Percentiles rank a stretch among this genome's conserved stretches.
Conservation (phyloP, 768 basidiomycete species). For the Tricholoma matsutake region DNA sequence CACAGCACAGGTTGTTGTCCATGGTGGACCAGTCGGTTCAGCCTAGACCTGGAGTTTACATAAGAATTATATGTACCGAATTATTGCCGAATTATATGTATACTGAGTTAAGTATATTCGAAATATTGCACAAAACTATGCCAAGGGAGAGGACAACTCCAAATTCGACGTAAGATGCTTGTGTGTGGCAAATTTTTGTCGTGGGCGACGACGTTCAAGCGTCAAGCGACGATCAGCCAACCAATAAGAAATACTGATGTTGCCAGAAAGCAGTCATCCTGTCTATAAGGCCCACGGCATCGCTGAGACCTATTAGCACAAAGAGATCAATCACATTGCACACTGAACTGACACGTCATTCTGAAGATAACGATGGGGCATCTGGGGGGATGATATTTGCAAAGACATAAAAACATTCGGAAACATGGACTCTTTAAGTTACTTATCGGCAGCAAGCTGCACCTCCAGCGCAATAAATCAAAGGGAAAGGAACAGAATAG, state of each 20-base stretch:
- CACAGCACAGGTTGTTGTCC: too few species aligned
- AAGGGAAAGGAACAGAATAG: not conserved
- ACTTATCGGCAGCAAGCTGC: not conserved
- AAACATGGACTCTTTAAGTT: not conserved
- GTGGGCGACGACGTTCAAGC: not conserved
- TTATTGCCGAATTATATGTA: too few species aligned
- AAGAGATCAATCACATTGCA: not conserved
- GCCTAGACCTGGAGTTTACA: too few species aligned
- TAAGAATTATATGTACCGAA: too few species aligned
- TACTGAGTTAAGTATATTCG: too few species aligned
- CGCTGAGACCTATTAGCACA: not conserved
- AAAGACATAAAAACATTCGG: not conserved
- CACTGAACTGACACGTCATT: not conserved
- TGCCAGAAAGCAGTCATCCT: not conserved
- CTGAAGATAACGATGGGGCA: not conserved
- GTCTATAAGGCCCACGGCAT: not conserved
- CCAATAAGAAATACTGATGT: not conserved
- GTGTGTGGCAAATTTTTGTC: not conserved
- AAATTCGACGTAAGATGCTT: not conserved
- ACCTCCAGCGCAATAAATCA: not conserved
- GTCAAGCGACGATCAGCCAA: not conserved
- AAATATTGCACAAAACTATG: too few species aligned
- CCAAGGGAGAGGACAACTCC: too few species aligned
- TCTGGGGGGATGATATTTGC: not conserved
- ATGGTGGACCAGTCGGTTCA: too few species aligned